phyloP scores from a whole-genome alignment of 352 stramenopile genomes.

The Globisporangium cylindrosporum region DNA sequence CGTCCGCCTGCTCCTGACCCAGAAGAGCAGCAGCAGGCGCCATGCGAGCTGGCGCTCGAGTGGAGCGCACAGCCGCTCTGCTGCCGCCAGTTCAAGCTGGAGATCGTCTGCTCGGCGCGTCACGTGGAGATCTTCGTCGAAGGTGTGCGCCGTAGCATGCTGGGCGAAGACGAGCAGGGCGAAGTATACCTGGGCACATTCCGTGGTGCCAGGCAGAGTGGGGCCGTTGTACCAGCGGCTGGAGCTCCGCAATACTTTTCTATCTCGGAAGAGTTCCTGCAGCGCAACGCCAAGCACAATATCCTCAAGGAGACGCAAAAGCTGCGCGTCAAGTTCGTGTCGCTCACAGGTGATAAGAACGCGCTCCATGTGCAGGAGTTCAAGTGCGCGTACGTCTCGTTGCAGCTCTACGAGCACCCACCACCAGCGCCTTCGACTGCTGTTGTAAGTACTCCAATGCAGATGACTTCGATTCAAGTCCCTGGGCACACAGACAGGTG shows the following conservation, averaged over 20 bases:
- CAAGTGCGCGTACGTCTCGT: conserved; percentile 37
- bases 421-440: conserved; percentile 4
- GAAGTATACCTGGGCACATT: conserved; percentile 78
- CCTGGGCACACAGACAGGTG: background rate
- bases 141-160: conserved; percentile 44
- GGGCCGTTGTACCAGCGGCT: too few species aligned
- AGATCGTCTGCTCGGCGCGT: conserved; percentile 57
- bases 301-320: conserved; percentile 53
- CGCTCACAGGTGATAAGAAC: conserved; percentile 55
- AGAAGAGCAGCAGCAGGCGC: background rate
- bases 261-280: conserved; percentile 46
- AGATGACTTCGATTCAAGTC: background rate
- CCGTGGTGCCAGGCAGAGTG: conserved; percentile 26
- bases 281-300: conserved; percentile 38
- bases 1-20: conserved; percentile 13
- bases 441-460: conserved; percentile 6
- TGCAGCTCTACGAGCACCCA: conserved; percentile 20
- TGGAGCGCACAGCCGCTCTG: conserved; percentile 34
- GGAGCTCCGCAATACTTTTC: conserved; percentile 28
- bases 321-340: conserved; percentile 73
- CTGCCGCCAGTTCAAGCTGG: conserved; percentile 47
- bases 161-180: conserved; percentile 55
- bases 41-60: conserved; percentile 46
- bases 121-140: conserved; percentile 67
- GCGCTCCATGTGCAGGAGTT: conserved; percentile 37